Conservation (phyloP, 164 flowering plant species). For the Litsea cubeba region DNA sequence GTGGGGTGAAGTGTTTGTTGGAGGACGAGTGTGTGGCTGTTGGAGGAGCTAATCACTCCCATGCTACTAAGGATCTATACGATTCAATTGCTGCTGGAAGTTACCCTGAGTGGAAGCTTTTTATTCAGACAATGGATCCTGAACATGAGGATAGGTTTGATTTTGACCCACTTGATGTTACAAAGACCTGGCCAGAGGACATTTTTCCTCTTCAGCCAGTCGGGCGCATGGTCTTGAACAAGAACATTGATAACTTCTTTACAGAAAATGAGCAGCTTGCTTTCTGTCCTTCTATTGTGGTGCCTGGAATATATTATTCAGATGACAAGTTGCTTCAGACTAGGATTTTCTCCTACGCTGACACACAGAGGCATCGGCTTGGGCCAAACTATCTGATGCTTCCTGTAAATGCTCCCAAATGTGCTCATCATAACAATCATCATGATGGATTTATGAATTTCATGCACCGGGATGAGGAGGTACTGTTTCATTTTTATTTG, state of each 20-base stretch:
- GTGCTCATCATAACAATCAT: constrained; percentile 92
- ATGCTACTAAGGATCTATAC: constrained; percentile 93
- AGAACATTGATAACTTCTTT: constrained; percentile 93
- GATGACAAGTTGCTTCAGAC: constrained; percentile 93
- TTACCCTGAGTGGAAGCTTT: constrained; percentile 96
- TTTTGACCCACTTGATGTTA: constrained; percentile 93
- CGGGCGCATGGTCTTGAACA: constrained; percentile 91
- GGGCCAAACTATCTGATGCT: constrained; percentile 95
- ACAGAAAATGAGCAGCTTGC: constrained; percentile 97
- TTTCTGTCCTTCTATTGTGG: constrained; percentile 79
- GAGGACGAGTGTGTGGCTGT: constrained; percentile 84
- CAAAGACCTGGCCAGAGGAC: constrained; percentile 99
- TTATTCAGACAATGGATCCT: constrained; percentile 83
- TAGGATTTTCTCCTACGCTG: constrained; percentile 80
- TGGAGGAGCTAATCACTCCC: constrained; percentile 96
- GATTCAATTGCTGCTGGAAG: constrained; percentile 91
- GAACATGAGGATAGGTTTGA: constrained; percentile 80
- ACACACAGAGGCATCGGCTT: constrained; percentile 96
- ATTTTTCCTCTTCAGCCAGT: constrained; percentile 86
- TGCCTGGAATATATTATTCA: constrained; percentile 89
- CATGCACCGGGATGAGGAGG: constrained; percentile 99
- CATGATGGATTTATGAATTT: constrained; percentile 97
- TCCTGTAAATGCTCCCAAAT: constrained; percentile 93
- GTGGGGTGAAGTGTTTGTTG: constrained; percentile 82
- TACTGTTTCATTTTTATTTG: constrained; percentile 21